Evolutionary conservation across 1,139 yeast species (phyloP), one percentile per base, ranked within the genome.

Genomic region (Sugiyamaella castrensis): DNA sequence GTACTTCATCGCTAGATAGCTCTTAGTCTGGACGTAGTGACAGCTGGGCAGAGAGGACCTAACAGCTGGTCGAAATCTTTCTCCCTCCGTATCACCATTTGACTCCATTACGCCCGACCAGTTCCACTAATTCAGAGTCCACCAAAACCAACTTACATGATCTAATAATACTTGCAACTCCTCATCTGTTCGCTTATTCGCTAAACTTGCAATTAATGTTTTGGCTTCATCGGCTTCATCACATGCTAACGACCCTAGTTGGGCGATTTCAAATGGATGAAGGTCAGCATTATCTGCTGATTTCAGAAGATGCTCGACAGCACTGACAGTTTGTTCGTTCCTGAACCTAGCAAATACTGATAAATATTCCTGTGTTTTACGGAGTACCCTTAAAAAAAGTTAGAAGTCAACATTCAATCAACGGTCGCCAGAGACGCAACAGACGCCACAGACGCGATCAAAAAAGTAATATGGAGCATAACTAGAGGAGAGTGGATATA

Each of bases 211-310:
- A 54, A 92, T 84, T 63, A 92, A 75, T 27, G 96, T 87, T 69
- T 89, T 87, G 30, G 98, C 98, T 72, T 92, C 99, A 64, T 92
- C 98, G 6, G 96, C 91, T 58, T 92, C 98, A 65, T 92, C 98
- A 69, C 97, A 91, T 37, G 94, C 88, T 56, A 92, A 74, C 2
- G 95, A 87, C 0, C 98, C 96, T 54, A 92, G 74, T 69, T 92
- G 98, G 0, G 98, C 96, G 48, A 88, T 75, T 70, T 92, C 99
- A 67, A 92, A 94, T 1, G 98, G 98, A 71, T 92, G 98, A 61
- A 92, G 72, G 33, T 82, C 82, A 45, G 70, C 58, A 63, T 78
- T 81, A 46, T 78, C 81, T 45, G 87, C 80, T 50, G 88, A 80
- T 61, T 83, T 86, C 61, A 91, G 73, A 57, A 91, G 72, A 61